Evolutionary conservation across 78 protist genomes (phyloP).

Genomic region (Anaeramoeba ignava): DNA sequence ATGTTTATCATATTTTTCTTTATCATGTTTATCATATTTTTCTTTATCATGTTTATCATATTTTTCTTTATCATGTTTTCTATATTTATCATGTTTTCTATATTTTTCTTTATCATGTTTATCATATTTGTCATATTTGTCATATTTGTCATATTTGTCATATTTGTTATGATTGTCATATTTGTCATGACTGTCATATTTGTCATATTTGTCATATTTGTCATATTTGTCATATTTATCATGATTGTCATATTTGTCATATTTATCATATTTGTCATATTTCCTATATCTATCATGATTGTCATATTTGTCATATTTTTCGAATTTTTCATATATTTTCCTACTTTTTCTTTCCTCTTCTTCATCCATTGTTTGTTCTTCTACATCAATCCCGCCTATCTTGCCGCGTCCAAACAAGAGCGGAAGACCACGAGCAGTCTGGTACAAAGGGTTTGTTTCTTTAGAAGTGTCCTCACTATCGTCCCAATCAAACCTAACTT

Average conservation of each 20-base stretch:
- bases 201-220: background rate
- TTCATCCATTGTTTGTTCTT: background rate
- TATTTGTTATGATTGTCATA: background rate
- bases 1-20: background rate
- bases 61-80: background rate
- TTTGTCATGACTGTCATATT: background rate
- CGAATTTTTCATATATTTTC: background rate
- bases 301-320: background rate
- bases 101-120: background rate
- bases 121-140: background rate
- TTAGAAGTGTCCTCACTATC: conserved; percentile 49
- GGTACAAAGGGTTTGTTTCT: conserved; percentile 40
- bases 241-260: background rate
- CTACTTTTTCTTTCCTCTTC: background rate
- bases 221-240: background rate
- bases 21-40: background rate
- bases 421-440: conserved; percentile 6
- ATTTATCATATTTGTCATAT: background rate
- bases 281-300: background rate
- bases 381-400: background rate
- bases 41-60: background rate
- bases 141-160: background rate
- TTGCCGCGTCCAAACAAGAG: background rate
- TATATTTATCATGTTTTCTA: background rate
- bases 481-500: conserved; percentile 56